A percentile compares a stretch with the other conserved stretches of the same genome.
phyloP scores from a whole-genome alignment of 75 land plant genomes.

The Cryptomeria japonica region DNA sequence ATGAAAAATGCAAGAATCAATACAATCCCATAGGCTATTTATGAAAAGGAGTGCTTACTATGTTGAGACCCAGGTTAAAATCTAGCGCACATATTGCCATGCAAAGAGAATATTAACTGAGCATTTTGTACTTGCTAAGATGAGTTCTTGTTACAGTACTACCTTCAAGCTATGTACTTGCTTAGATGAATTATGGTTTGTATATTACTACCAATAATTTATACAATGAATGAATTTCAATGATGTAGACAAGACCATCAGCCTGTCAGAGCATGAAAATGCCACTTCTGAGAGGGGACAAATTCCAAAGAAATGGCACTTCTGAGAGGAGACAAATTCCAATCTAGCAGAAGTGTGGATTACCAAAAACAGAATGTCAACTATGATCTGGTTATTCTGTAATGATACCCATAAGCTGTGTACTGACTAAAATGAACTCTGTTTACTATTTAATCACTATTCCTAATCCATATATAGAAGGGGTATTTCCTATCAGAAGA shows the following conservation, averaged over 20 bases:
- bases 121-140: neutral
- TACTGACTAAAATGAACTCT: neutral
- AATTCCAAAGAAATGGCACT: neutral
- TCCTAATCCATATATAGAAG: neutral
- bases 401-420: neutral
- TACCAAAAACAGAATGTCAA: neutral
- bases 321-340: neutral
- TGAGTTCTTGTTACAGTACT: neutral
- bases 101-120: neutral
- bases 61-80: neutral
- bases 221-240: too few relatives aligned
- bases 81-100: neutral
- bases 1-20: neutral
- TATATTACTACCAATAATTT: neutral
- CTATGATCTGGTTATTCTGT: neutral
- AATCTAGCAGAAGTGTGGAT: neutral
- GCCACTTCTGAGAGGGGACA: too few relatives aligned
- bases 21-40: neutral
- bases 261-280: too few relatives aligned
- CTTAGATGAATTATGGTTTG: neutral
- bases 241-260: too few relatives aligned
- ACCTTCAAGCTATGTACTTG: neutral
- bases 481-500: neutral
- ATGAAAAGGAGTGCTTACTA: neutral
- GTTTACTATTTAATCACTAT: neutral